Base-by-base conservation (phyloP, 306 rosid genomes). In the Fragaria iinumae region DNA sequence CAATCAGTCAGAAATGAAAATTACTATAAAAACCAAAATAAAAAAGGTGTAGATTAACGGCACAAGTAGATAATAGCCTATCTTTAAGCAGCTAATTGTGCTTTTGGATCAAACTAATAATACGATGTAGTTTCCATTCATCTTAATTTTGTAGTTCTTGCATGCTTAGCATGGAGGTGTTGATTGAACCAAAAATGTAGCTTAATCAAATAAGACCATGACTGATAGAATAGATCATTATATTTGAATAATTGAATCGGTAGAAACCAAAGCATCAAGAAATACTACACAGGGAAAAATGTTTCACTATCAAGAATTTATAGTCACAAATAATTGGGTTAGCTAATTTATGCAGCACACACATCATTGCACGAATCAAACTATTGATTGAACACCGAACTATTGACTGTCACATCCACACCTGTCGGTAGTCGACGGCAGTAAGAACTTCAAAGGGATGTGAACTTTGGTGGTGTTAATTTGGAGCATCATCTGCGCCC, bases 301-400 rank as follows among this genome's bases (percentile, higher is more conserved):
- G 75, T 41, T 76, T 79, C 85, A 82, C 76, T 84, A 55, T 64
- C 76, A 88, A 85, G 76, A 80, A 76, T 67, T 78, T 14, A 41
- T 14, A 41, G 72, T 48, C 62, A 74, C 78, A 79, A 85, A 83
- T 72, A 83, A 84, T 73, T 81, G 91, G 91, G 91, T 86, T 70
- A 67, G 79, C 86, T 83, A 72, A 43, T 72, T 80, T 79, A 55
- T 79, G 75, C 78, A 68, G 39, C 69, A 81, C 86, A 76, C 27
- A 79, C 77, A 69, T 72, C 48, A 18, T 57, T 79, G 47, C 76
- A 79, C 62, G 16, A 67, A 80, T 43, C 59, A 59, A 83, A 79
- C 65, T 73, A 81, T 71, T 69, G 78, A 59, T 27, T 48, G 75
- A 79, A 79, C 55, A 78, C 76, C 76, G 23, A 57, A 76, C 77